Evolutionary conservation across 2,329 filamentous ascomycete genomes (phyloP), one percentile per base, ranked within the genome.

Genomic region (Verticillium longisporum): DNA sequence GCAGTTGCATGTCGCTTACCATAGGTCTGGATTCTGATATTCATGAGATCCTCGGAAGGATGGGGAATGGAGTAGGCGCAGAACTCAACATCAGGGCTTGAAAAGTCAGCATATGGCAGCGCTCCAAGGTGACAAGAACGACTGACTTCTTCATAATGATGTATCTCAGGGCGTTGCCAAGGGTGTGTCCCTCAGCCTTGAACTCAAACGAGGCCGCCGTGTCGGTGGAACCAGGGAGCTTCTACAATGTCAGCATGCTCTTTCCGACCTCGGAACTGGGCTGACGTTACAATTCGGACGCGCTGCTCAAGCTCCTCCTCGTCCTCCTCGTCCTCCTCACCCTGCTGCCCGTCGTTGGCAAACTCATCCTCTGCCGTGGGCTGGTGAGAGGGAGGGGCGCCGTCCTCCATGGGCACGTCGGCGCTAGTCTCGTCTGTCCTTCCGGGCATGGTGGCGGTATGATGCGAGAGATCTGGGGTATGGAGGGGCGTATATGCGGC

Each of bases 31-130:
- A 99, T 98, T 70, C 95, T 87, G 64, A 99, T 80, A 72, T 98
- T 97, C 94, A 99, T 97, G 78, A 96, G 95, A 50, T 88, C 80
- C 76, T 99, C 95, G 45, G 93, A 96, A 58, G 95, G 95, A 77
- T 99, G 95, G 34, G 95, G 95, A 64, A 99, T 98, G 7, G 94
- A 91, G 76, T 99, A 99, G 63, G 94, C 95, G 76, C 95, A 98
- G 77, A 99, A 97, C 74, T 99, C 95, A 63, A 99, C 95, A 65
- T 95, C 87, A 34, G 95, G 94, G 74, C 94, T 98, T 66, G 59
- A 32, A 33, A 38, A 59, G 65, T 67, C 31, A 38, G 37, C 45
- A 9, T n/a, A 5, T 4, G 11, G 41, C 33, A 15, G 36, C 13
- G 32, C 1, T 31, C 7, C 11, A 36, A 6, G 4, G 14, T 18